Conservation (phyloP, 768 basidiomycete species). For the Leccinum subtestaceum region DNA sequence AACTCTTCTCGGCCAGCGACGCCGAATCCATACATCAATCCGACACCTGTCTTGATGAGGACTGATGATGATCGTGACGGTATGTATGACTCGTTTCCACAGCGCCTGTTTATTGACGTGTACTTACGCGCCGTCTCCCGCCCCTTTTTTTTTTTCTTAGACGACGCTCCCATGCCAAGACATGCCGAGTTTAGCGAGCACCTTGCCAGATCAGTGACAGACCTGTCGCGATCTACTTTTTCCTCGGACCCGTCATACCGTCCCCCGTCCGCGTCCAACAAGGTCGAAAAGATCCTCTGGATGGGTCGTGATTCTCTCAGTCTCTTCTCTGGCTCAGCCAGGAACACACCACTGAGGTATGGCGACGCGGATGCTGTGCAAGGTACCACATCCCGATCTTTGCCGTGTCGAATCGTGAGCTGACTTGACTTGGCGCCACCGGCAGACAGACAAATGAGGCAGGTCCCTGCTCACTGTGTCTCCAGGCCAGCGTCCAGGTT, state of each 20-base stretch:
- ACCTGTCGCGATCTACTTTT: conserved; percentile 3
- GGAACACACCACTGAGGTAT: conserved; percentile 1
- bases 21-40: conserved; percentile 38
- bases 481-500: conserved; percentile 15
- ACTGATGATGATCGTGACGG: conserved; percentile 13
- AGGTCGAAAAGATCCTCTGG: conserved; percentile 34
- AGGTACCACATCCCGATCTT: conserved; percentile 18
- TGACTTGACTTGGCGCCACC: conserved; percentile 1
- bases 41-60: conserved; percentile 27
- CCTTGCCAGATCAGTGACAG: not conserved
- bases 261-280: conserved; percentile 28
- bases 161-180: conserved; percentile 15
- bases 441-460: conserved; percentile 19
- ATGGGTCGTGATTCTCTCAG: conserved; percentile 30
- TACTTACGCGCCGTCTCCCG: not conserved
- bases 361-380: conserved; percentile 22
- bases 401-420: not conserved
- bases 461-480: conserved; percentile 7
- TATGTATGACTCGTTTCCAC: conserved; percentile 13
- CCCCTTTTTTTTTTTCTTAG: conserved; percentile 1
- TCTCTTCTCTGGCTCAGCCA: conserved; percentile 24
- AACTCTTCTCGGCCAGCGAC: conserved; percentile 22
- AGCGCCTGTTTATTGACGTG: not conserved
- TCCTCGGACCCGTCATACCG: conserved; percentile 15
- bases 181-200: not conserved